Base-by-base conservation (phyloP, 2,329 filamentous ascomycete genomes). In the Colletotrichum echinochloae region DNA sequence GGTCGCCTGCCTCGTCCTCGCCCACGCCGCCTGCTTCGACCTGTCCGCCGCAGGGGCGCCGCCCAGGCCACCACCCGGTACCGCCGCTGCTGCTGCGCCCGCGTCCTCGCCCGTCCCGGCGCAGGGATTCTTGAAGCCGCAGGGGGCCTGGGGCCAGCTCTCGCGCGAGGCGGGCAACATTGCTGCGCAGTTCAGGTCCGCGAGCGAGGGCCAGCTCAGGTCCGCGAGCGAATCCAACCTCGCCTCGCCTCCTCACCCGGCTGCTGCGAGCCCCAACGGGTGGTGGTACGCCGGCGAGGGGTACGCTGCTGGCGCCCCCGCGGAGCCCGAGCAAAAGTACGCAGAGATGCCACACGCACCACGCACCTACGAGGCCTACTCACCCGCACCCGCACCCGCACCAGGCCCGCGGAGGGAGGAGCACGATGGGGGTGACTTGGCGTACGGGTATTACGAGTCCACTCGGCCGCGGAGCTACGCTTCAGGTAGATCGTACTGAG, bases 21-120 rank as follows among this genome's bases (percentile, higher is more conserved):
- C 61, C 7, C 68, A 71, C 64, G 68, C 64, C 16, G 68, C 68
- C 18, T 71, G 66, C 28, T 59, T 63, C 35, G 68, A 71, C 5
- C 35, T 54, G 5, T 66, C 49, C 30, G 60, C 49, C 30, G 60
- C 64, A 23, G 52, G 28, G 37, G 46, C 37, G 52, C 33, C 37
- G 52, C 33, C 18, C 28, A 52, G 8, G 18, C 26, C 30, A 20
- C 18, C 56, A 16, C 23, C 44, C 5, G 35, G 12, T 41, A 14
- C 33, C 20, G 54, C 56, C 9, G 54, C 33, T 54, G 51, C 41
- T 16, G 35, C 26, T 28, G 59, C 35, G 39, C 23, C 59, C 8
- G 44, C 60, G 5, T 39, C 65, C 20, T 33, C 49, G 41, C 65
- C 65, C 18, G 49, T 54, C 20, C 63, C 66, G 9, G 26, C 55